These are phyloP conservation scores for Halophytophthora polymorphica DNA, from an alignment of 352 stramenopile species.

Conservation along the genomic window DNA sequence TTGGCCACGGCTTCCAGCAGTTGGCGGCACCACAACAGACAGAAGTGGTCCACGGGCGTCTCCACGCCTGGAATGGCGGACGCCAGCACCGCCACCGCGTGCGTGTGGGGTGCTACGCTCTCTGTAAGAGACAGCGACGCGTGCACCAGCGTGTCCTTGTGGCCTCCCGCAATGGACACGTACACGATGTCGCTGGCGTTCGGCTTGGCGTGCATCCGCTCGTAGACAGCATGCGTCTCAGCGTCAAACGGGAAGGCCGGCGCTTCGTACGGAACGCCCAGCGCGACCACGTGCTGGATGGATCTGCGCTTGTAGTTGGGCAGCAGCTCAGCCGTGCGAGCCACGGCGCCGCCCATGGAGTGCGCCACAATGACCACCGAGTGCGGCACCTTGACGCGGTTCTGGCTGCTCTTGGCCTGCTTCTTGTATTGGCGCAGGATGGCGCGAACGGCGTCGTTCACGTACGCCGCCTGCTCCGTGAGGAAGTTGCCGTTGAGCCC, in stretches of 20 bases:
- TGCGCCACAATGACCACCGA: conserved; percentile 80
- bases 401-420: conserved; percentile 28
- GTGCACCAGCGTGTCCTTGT: conserved; percentile 80
- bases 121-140: conserved; percentile 34
- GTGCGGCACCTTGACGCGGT: conserved; percentile 27
- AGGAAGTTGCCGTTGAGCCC: conserved; percentile 69
- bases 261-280: conserved; percentile 60
- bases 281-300: conserved; percentile 72
- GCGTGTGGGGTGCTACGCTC: conserved; percentile 21
- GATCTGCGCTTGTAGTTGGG: conserved; percentile 72
- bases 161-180: conserved; percentile 74
- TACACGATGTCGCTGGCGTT: conserved; percentile 36
- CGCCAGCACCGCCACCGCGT: conserved; percentile 46
- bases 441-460: conserved; percentile 67
- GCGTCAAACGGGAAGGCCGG: conserved; percentile 66
- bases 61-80: conserved; percentile 62
- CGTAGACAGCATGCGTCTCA: conserved; percentile 63
- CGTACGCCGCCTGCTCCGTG: conserved; percentile 60
- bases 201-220: conserved; percentile 27
- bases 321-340: conserved; percentile 55
- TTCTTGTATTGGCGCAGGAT: conserved; percentile 79
- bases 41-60: conserved; percentile 75
- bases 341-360: conserved; percentile 83
- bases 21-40: conserved; percentile 84
- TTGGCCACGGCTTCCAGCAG: conserved; percentile 60